These are phyloP conservation scores for Trametes pubescens DNA, from an alignment of 1,284 basidiomycete genomes.

Conservation along the genomic window DNA sequence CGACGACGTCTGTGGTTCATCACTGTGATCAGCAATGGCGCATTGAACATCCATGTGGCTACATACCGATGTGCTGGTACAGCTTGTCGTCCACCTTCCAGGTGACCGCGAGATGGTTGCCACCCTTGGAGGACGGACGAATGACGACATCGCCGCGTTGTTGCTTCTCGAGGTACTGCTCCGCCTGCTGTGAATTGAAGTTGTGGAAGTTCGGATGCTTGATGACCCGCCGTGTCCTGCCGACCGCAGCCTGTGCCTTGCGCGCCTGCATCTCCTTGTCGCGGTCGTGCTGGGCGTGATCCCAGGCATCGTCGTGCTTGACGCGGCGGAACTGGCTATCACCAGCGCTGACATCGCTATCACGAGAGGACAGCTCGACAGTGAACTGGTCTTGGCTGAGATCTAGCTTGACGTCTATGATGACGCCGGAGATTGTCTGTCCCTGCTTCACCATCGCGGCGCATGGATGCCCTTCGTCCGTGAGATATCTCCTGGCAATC, in stretches of 20 bases:
- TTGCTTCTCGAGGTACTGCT: slow-evolving; percentile 88
- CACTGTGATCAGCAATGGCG: neutral
- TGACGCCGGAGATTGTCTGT: slow-evolving; percentile 84
- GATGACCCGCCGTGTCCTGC: slow-evolving; percentile 86
- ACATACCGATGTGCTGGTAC: slow-evolving; percentile 93
- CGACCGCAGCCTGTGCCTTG: slow-evolving; percentile 85
- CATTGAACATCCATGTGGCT: neutral
- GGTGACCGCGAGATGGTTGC: slow-evolving; percentile 95
- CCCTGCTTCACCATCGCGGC: slow-evolving; percentile 69
- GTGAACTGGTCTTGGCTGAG: slow-evolving; percentile 69
- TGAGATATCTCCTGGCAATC: slow-evolving; percentile 74
- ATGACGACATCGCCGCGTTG: slow-evolving; percentile 97
- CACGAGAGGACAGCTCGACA: slow-evolving; percentile 83
- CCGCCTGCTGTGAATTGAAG: slow-evolving; percentile 91
- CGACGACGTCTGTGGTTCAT: slow-evolving; percentile 76
- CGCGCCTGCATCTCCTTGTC: slow-evolving; percentile 82
- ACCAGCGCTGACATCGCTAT: slow-evolving; percentile 72
- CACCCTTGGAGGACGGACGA: slow-evolving; percentile 94
- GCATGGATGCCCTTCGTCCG: slow-evolving; percentile 55
- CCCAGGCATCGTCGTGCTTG: slow-evolving; percentile 74
- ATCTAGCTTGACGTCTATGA: slow-evolving; percentile 78
- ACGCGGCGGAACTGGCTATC: slow-evolving; percentile 73
- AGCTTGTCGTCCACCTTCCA: slow-evolving; percentile 99
- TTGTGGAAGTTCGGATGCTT: slow-evolving; percentile 99
- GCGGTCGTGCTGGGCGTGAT: slow-evolving; percentile 68